These are phyloP conservation scores for Hysterangium stoloniferum DNA, from an alignment of 768 basidiomycete genomes.

Conservation along the genomic window DNA sequence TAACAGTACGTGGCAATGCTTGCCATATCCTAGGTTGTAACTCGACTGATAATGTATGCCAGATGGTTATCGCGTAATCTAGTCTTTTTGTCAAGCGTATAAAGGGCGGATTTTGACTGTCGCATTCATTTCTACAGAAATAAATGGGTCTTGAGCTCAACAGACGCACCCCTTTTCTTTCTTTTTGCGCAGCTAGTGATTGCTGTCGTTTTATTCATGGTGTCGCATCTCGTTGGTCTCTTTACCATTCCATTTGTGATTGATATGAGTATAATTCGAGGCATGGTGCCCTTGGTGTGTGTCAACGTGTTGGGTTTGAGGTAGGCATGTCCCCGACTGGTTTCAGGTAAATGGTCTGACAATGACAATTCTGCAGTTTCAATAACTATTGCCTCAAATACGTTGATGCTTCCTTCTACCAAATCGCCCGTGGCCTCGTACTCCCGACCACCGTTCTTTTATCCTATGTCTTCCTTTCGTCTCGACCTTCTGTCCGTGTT, in stretches of 20 bases:
- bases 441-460: slow-evolving; percentile 89
- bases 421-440: slow-evolving; percentile 89
- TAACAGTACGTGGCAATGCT: slow-evolving; percentile 52
- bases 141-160: slow-evolving; percentile 83
- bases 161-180: slow-evolving; percentile 78
- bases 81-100: slow-evolving; percentile 17
- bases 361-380: slow-evolving; percentile 40
- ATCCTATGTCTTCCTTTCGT: slow-evolving; percentile 70
- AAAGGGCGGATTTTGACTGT: slow-evolving; percentile 19
- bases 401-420: slow-evolving; percentile 92
- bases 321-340: slow-evolving; percentile 29
- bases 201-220: slow-evolving; percentile 66
- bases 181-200: slow-evolving; percentile 73
- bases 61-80: slow-evolving; percentile 89
- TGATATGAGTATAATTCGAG: slow-evolving; percentile 57
- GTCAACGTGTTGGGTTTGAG: slow-evolving; percentile 81
- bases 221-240: slow-evolving; percentile 53
- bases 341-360: not conserved
- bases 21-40: not conserved
- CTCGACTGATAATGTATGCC: slow-evolving; percentile 4
- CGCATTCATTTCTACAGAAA: slow-evolving; percentile 41
- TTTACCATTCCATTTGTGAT: slow-evolving; percentile 62
- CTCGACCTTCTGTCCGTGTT: slow-evolving; percentile 70
- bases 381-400: slow-evolving; percentile 90
- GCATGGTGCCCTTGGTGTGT: slow-evolving; percentile 64